phyloP scores from a whole-genome alignment of 352 stramenopile genomes.

The Phytophthora meadii region DNA sequence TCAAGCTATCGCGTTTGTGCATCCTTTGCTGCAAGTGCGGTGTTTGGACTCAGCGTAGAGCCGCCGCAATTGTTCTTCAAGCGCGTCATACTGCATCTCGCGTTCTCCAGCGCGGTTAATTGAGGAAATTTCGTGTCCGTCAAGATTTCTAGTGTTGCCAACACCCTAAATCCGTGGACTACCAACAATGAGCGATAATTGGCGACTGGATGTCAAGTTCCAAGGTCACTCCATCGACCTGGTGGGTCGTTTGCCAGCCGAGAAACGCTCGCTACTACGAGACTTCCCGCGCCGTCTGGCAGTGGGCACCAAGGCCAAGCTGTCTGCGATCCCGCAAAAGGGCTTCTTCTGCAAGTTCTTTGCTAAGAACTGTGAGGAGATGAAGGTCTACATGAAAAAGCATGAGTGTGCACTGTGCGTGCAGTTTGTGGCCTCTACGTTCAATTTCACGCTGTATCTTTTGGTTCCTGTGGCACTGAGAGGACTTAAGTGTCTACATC shows the following conservation, averaged over 20 bases:
- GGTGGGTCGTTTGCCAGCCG: constrained; percentile 75
- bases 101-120: constrained; percentile 1
- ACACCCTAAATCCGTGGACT: not conserved
- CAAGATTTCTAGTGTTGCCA: not conserved
- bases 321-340: constrained; percentile 82
- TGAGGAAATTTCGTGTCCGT: not conserved
- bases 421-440: constrained; percentile 81
- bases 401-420: constrained; percentile 86
- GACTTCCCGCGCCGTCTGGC: constrained; percentile 83
- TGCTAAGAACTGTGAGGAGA: constrained; percentile 83
- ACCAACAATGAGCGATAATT: constrained; percentile 69
- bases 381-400: constrained; percentile 91
- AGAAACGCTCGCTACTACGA: constrained; percentile 80
- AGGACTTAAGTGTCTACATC: constrained; percentile 80
- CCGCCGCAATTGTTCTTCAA: constrained; percentile 1
- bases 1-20: not conserved
- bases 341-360: constrained; percentile 92
- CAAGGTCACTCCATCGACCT: constrained; percentile 75
- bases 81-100: constrained; percentile 6
- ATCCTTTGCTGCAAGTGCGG: constrained; percentile 6
- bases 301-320: constrained; percentile 81
- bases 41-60: constrained; percentile 9
- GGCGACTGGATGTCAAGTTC: constrained; percentile 88
- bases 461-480: constrained; percentile 72
- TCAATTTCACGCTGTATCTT: constrained; percentile 88